Evolutionary conservation across 2,329 filamentous ascomycete genomes (phyloP).

Genomic region (Diplodia scrobiculata): DNA sequence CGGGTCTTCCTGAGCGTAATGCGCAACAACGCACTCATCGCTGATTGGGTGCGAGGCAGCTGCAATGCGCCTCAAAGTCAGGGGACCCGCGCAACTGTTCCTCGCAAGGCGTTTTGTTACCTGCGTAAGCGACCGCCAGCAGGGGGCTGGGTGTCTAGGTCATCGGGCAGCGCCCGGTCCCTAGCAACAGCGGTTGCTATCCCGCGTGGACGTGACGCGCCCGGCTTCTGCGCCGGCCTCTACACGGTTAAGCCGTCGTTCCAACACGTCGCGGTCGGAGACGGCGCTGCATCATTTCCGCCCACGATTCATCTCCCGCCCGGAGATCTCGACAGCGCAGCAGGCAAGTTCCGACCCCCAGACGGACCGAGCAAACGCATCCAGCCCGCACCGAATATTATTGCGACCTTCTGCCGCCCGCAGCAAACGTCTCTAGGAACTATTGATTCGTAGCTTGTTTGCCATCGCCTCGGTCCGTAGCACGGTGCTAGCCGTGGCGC

Average conservation of each 20-base stretch:
- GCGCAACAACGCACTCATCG: conserved; percentile 16
- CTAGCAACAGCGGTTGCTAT: neutral
- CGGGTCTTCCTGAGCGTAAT: conserved; percentile 24
- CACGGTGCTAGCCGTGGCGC: neutral
- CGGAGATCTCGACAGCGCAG: conserved; percentile 12
- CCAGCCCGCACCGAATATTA: conserved; percentile 3
- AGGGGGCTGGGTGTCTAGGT: conserved; percentile 18
- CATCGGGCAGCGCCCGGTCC: conserved; percentile 1
- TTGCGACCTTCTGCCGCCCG: neutral
- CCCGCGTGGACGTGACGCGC: neutral
- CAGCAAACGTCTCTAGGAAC: neutral
- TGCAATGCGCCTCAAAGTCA: conserved; percentile 17
- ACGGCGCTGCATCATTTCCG: conserved; percentile 18
- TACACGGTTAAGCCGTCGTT: neutral
- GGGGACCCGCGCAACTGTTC: conserved; percentile 8
- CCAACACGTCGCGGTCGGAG: neutral
- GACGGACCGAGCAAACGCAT: conserved; percentile 10
- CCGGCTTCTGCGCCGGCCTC: neutral
- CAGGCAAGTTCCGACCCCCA: conserved; percentile 12
- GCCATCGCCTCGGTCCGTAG: neutral
- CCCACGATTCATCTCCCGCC: conserved; percentile 14
- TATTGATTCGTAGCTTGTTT: neutral
- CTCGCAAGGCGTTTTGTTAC: conserved; percentile 17
- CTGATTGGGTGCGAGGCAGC: conserved; percentile 19
- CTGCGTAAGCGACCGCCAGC: neutral